A percentile compares a stretch with the other conserved stretches of the same genome.
Conservation (phyloP, 495 filamentous ascomycete species). For the Thozetella sp. region DNA sequence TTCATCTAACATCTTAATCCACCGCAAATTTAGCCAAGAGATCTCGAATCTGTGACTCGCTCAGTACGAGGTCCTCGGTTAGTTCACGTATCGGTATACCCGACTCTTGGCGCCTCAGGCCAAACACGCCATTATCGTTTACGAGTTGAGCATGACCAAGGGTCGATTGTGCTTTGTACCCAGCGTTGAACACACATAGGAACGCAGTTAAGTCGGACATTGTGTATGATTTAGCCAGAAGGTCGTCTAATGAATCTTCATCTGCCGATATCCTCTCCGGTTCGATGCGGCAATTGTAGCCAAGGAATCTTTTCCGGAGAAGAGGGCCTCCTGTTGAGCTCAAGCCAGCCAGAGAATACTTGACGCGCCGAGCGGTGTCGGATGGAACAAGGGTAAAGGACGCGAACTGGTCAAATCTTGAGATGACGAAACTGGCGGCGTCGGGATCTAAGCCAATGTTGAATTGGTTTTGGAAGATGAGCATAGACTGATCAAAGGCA, state of each 20-base stretch:
- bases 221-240: conserved; percentile 1
- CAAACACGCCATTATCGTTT: not conserved
- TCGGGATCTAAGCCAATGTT: not conserved
- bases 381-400: conserved; percentile 6
- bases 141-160: not conserved
- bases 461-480: conserved; percentile 8
- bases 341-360: not conserved
- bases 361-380: not conserved
- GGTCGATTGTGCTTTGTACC: not conserved
- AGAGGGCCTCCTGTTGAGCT: not conserved
- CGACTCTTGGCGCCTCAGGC: not conserved
- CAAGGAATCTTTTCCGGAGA: not conserved
- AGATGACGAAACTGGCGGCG: not conserved
- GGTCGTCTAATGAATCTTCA: not conserved
- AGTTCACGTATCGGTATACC: not conserved
- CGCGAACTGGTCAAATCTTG: not conserved
- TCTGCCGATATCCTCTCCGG: not conserved
- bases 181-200: not conserved
- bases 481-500: not conserved
- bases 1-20: not conserved
- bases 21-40: not conserved
- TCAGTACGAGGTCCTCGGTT: not conserved
- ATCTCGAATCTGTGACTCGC: not conserved
- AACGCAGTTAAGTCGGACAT: conserved; percentile 6
- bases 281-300: conserved; percentile 8